phyloP scores from a whole-genome alignment of 768 basidiomycete species.

The Leucogyrophana mollusca region DNA sequence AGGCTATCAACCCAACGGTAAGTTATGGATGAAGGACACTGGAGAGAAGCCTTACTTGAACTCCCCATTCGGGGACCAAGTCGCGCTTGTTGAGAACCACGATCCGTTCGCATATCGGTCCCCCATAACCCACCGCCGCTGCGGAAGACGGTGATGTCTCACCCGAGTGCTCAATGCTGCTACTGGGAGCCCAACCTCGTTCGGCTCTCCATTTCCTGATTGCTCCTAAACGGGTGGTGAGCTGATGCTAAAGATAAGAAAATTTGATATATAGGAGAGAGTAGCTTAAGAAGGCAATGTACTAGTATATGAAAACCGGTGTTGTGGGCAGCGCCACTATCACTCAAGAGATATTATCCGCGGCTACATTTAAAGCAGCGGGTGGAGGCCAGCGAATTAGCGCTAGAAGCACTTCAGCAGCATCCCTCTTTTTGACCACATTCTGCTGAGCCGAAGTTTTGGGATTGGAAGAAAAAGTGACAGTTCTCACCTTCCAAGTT shows the following conservation, averaged over 20 bases:
- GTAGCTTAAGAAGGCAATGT: conserved; percentile 1
- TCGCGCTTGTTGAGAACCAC: conserved; percentile 94
- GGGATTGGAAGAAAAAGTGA: conserved; percentile 1
- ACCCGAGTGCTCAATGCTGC: conserved; percentile 10
- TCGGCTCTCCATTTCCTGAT: conserved; percentile 68
- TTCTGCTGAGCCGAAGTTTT: neutral
- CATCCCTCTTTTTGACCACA: neutral
- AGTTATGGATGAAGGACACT: conserved; percentile 7
- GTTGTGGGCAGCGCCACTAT: no score
- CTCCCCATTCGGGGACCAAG: conserved; percentile 84
- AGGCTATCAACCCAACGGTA: conserved; percentile 45
- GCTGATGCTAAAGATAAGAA: neutral
- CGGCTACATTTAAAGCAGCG: no score
- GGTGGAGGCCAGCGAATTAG: no score
- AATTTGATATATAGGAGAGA: no score
- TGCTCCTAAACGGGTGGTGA: conserved; percentile 41
- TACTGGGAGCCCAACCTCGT: conserved; percentile 54
- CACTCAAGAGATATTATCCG: no score
- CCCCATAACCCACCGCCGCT: conserved; percentile 21
- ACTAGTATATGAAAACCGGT: neutral
- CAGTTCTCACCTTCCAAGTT: conserved; percentile 71
- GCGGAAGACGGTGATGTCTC: neutral
- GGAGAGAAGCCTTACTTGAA: conserved; percentile 58
- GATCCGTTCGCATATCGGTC: conserved; percentile 69
- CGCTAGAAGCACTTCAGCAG: no score